A percentile compares a stretch with the other conserved stretches of the same genome.
phyloP scores from a whole-genome alignment of 2,329 filamentous ascomycete species.

The Trichoderma afroharzianum region DNA sequence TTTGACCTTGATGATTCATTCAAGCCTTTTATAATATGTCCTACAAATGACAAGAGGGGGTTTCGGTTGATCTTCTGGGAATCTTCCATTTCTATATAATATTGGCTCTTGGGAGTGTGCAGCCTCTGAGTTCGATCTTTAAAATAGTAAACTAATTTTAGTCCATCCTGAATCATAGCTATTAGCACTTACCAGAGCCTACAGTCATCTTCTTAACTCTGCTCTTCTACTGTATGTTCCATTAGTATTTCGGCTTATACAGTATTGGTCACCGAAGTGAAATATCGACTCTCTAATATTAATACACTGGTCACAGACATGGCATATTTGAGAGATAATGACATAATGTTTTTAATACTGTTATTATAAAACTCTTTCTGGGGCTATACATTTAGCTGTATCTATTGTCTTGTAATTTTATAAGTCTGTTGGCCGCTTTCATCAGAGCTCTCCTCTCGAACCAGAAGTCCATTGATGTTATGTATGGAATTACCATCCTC shows the following conservation, averaged over 20 bases:
- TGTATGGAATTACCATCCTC: neutral
- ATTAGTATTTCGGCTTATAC: neutral
- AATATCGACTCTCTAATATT: neutral
- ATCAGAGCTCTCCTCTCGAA: neutral
- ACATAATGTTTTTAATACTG: neutral
- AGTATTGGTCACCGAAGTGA: neutral
- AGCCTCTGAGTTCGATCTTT: neutral
- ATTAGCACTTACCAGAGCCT: neutral
- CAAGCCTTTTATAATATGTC: too few species aligned
- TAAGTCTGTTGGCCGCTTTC: neutral
- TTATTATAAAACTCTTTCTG: neutral
- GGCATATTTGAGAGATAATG: neutral
- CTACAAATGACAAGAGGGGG: too few species aligned
- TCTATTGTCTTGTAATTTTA: neutral
- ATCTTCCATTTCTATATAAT: neutral
- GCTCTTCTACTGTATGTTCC: neutral
- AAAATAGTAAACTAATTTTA: neutral
- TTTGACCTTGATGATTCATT: too few species aligned
- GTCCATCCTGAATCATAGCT: neutral
- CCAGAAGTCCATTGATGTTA: neutral
- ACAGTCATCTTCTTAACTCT: neutral
- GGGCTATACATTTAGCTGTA: neutral
- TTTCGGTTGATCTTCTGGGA: too few species aligned
- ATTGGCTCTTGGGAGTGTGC: neutral
- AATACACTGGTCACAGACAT: neutral